Evolutionary conservation across 2,329 filamentous ascomycete genomes (phyloP).

Genomic region (Penicillium sp.): DNA sequence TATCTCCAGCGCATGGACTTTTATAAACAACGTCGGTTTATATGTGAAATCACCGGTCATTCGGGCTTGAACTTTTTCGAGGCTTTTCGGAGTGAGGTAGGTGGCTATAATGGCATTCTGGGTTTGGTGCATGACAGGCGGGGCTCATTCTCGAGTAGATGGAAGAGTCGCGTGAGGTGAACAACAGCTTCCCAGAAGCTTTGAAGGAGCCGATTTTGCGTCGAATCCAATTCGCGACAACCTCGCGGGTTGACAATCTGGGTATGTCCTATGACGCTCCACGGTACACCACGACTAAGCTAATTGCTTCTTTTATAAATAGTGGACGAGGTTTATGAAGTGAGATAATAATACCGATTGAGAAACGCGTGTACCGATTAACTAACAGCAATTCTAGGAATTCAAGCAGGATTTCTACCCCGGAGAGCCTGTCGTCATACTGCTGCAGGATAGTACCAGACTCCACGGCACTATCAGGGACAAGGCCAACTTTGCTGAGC

Average conservation of each 20-base stretch:
- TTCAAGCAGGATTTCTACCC: constrained; percentile 92
- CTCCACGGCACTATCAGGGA: constrained; percentile 76
- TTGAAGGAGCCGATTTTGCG: constrained; percentile 88
- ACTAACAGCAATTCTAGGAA: constrained; percentile 44
- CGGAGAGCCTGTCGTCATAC: constrained; percentile 76
- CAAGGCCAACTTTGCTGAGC: constrained; percentile 72
- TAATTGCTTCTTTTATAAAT: constrained; percentile 17
- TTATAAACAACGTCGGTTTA: constrained; percentile 90
- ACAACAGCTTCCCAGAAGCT: constrained; percentile 86
- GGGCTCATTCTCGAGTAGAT: constrained; percentile 50
- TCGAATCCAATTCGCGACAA: constrained; percentile 85
- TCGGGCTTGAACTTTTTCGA: constrained; percentile 90
- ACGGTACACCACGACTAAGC: not conserved
- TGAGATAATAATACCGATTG: constrained; percentile 25
- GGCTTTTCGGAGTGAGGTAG: constrained; percentile 84
- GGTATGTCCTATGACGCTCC: constrained; percentile 34
- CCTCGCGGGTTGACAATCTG: constrained; percentile 82
- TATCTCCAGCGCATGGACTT: constrained; percentile 88
- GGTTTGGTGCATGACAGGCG: not conserved
- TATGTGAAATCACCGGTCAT: constrained; percentile 93
- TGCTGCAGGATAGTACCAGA: constrained; percentile 66
- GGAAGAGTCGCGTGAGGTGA: constrained; percentile 81
- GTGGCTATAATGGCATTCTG: constrained; percentile 30
- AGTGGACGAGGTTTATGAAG: constrained; percentile 54
- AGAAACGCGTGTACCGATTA: too few relatives aligned